Evolutionary conservation across 495 filamentous ascomycete species (phyloP), one percentile per base, ranked within the genome.

Genomic region (Podospora appendiculata): DNA sequence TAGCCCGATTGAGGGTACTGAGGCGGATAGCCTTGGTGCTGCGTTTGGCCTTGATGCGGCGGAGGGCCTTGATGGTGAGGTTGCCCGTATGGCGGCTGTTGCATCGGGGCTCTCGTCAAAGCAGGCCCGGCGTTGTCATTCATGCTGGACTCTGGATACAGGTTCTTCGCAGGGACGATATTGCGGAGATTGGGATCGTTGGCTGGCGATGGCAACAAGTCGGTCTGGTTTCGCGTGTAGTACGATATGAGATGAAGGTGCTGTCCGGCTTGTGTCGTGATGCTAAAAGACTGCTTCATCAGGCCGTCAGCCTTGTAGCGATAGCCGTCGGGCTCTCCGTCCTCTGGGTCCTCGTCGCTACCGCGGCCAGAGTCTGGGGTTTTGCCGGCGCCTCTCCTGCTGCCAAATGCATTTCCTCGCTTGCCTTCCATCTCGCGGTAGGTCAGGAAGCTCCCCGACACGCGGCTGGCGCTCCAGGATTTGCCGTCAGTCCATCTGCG

Each of bases 261-360:
- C 54, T 96, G 89, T 32, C 88, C 87, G 17, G 77, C 80, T 8
- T 87, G 85, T 3, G 92, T 97, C 4, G 92, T 95, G 65, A 98
- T 97, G 73, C 92, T 96, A 77, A 97, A 98, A 0, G 93, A 97
- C 69, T 98, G 93, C 75, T 98, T 98, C 90, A 96, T 95, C 36
- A 98, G 73, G 0, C 93, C 93, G 60, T 97, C 93, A 1, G 88
- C 85, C 72, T 98, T 98, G 70, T 98, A 98, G 49, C 92, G 80
- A 66, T 97, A 98, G 11, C 93, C 93, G 66, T 98, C 93, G 0
- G 88, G 93, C 36, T 91, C 93, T 41, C 89, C 88, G 33, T 92
- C 89, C 53, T 84, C 84, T 57, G 82, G 80, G 45, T 85, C 85
- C 25, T 88, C 88, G 59, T 95, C 92, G 63, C 87, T 92, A 34